Evolutionary conservation across 768 basidiomycete genomes (phyloP), one percentile per base, ranked within the genome.

Genomic region (Tricholoma flavovirens): DNA sequence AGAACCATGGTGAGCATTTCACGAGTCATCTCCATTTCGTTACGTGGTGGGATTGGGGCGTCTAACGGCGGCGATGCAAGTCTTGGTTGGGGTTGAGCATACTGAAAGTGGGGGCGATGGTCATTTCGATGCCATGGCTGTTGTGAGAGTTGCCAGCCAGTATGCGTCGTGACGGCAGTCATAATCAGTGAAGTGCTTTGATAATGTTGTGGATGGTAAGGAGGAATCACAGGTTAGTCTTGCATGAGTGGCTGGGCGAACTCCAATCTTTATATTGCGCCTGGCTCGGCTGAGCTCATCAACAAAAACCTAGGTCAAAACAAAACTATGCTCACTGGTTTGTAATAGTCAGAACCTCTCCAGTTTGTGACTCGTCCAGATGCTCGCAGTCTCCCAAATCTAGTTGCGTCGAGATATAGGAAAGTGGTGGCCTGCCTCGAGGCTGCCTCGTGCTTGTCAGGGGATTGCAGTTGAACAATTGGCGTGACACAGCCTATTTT

Each of bases 1-100:
- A 88, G 79, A 52, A 83, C 72, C 2, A 62, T 56, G 24, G 73
- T 49, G 57, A 88, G 79, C 53, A 68, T 67, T 4, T 74, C 73
- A 12, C 75, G 65, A 19, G 68, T 73, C 36, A 81, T 69, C 42
- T 77, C 73, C 32, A 67, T 66, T 21, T 67, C 65, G 54, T 80
- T 81, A 54, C 70, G 71, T 8, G 61, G 62, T 7, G 70, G 69
- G 5, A 67, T 24, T 22, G 52, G 52, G 10, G 50, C 43, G 6
- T 54, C 54, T 11, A 54, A 38, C 7, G 55, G 51, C 2, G 33
- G 26, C 5, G 46, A 22, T 11, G 33, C 51, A 19, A 54, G 54
- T 50, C 15, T 53, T 24, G 33, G 14, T 19, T 57, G 51, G 14
- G 51, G 50, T 10, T 54, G 43, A 42, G 49, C 54, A 38, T 56